Conservation (phyloP, 805 yeast genomes). For the Kregervanrija delftensis region DNA sequence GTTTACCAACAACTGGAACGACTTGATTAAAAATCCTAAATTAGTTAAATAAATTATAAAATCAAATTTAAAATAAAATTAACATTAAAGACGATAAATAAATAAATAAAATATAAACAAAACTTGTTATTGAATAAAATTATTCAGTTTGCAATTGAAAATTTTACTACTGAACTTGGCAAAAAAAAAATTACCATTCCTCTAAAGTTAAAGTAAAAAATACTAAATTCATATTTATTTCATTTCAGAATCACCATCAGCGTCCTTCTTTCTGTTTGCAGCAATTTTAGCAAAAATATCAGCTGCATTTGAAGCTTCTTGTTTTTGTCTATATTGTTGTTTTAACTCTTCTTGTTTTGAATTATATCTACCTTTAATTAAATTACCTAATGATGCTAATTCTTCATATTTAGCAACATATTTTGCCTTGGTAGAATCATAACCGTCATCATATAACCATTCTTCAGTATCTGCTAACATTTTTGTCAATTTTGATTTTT, state of each 20-base stretch:
- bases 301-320: constrained; percentile 39
- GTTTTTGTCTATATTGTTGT: constrained; percentile 79
- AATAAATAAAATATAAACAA: too few species aligned
- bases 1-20: too few species aligned
- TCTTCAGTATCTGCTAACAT: constrained; percentile 86
- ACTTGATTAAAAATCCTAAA: too few species aligned
- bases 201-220: too few species aligned
- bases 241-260: constrained; percentile 33
- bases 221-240: constrained; percentile 7
- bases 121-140: too few species aligned
- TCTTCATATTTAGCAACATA: constrained; percentile 98
- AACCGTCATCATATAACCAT: constrained; percentile 97
- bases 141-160: too few species aligned
- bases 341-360: constrained; percentile 93
- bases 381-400: constrained; percentile 88
- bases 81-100: too few species aligned
- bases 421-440: constrained; percentile 92
- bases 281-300: constrained; percentile 62
- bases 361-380: constrained; percentile 90
- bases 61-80: too few species aligned
- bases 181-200: too few species aligned
- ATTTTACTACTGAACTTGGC: too few species aligned
- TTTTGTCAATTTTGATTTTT: constrained; percentile 70
- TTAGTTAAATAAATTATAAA: too few species aligned
- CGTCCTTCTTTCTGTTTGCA: constrained; percentile 51